Conservation (phyloP, 2,329 filamentous ascomycete species). For the Scorias spongiosa region DNA sequence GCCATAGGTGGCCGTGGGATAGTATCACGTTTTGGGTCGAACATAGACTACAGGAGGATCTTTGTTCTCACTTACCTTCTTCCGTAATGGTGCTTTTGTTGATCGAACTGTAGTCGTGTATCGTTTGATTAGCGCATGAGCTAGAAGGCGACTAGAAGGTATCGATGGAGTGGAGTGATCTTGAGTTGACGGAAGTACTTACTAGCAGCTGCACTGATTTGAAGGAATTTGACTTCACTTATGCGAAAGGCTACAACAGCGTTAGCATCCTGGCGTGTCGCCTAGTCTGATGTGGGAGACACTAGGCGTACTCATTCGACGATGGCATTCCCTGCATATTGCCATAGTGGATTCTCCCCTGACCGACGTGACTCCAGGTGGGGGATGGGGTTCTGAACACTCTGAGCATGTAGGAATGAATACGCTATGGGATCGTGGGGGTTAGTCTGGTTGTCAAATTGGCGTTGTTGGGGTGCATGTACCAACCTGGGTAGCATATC, state of each 20-base stretch:
- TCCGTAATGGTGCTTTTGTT: constrained; percentile 14
- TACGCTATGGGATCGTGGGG: constrained; percentile 33
- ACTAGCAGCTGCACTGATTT: constrained; percentile 41
- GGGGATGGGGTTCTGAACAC: constrained; percentile 53
- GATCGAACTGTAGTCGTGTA: constrained; percentile 10
- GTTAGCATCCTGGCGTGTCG: neutral
- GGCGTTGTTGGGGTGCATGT: neutral
- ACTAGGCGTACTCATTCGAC: constrained; percentile 46
- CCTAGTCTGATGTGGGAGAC: no score
- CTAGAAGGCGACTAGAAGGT: neutral
- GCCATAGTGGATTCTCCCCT: constrained; percentile 59
- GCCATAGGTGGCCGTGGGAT: no score
- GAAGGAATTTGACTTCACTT: constrained; percentile 62
- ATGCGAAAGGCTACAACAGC: constrained; percentile 46
- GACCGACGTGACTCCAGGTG: constrained; percentile 53
- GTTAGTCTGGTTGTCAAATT: neutral
- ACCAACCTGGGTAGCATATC: constrained; percentile 57
- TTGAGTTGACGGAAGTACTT: constrained; percentile 4
- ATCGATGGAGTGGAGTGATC: neutral
- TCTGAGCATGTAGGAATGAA: constrained; percentile 65
- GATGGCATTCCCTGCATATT: constrained; percentile 65
- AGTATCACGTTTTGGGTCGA: no score
- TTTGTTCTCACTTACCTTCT: constrained; percentile 10
- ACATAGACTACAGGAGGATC: no score
- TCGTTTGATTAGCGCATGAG: neutral